phyloP scores from a whole-genome alignment of 805 yeast species.

The Scheffersomyces lignosus region DNA sequence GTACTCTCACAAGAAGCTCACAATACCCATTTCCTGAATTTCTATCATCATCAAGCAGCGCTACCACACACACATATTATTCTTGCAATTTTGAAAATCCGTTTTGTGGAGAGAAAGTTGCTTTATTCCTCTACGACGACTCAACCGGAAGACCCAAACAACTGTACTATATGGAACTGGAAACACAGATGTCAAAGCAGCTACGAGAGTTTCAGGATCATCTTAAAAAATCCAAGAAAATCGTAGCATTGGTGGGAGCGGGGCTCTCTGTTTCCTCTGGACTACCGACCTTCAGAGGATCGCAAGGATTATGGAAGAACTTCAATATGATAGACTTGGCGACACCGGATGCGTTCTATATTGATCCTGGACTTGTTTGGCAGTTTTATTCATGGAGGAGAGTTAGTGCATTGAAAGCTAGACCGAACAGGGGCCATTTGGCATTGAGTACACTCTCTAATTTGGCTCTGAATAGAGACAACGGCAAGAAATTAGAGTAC shows the following conservation, averaged over 20 bases:
- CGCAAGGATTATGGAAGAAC: constrained; percentile 75
- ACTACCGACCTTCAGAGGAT: constrained; percentile 68
- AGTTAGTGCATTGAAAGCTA: constrained; percentile 59
- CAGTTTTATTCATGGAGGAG: constrained; percentile 78
- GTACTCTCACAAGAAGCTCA: no score
- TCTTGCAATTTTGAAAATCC: no score
- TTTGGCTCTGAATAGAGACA: constrained; percentile 10
- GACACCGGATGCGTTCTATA: constrained; percentile 85
- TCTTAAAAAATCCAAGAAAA: constrained; percentile 40
- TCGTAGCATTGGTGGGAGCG: constrained; percentile 75
- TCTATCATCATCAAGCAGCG: no score
- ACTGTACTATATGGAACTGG: background rate
- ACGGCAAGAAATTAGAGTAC: constrained; percentile 28
- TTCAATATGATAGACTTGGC: constrained; percentile 82
- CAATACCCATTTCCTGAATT: no score
- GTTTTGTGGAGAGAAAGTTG: no score
- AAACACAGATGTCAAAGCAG: constrained; percentile 18
- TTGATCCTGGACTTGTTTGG: constrained; percentile 88
- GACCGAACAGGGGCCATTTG: constrained; percentile 73
- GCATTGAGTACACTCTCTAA: constrained; percentile 66
- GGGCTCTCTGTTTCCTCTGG: constrained; percentile 82
- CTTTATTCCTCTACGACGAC: no score
- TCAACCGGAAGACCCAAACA: no score
- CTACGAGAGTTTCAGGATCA: constrained; percentile 51
- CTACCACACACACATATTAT: no score